A percentile compares a stretch with the other conserved stretches of the same genome.
These are phyloP conservation scores for Exophiala calicioides DNA, from an alignment of 2,329 filamentous ascomycete species.

Conservation along the genomic window DNA sequence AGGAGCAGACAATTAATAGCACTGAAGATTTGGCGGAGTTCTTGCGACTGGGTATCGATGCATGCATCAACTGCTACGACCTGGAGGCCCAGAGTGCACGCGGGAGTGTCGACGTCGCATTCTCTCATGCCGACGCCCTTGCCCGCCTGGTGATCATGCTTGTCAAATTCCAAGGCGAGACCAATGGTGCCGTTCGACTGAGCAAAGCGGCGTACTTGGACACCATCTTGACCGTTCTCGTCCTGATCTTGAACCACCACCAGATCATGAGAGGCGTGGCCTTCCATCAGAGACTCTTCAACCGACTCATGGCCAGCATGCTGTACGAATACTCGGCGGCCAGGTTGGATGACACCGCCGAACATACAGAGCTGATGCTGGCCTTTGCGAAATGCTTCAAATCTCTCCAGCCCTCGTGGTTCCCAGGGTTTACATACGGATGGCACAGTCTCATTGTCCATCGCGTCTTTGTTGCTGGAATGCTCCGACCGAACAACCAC, in stretches of 20 bases:
- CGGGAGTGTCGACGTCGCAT: constrained; percentile 62
- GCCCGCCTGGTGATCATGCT: constrained; percentile 77
- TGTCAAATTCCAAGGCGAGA: constrained; percentile 69
- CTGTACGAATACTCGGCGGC: constrained; percentile 70
- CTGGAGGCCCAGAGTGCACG: constrained; percentile 63
- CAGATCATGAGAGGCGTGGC: constrained; percentile 76
- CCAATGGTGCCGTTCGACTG: constrained; percentile 58
- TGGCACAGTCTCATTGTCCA: constrained; percentile 86
- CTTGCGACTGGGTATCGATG: constrained; percentile 76
- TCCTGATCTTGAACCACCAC: constrained; percentile 82
- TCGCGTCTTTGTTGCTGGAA: constrained; percentile 75
- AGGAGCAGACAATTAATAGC: constrained; percentile 68
- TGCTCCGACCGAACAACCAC: constrained; percentile 68
- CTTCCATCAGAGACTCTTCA: constrained; percentile 88
- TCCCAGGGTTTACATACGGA: constrained; percentile 79
- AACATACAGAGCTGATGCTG: constrained; percentile 69
- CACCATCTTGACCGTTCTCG: constrained; percentile 72
- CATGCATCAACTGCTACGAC: constrained; percentile 76
- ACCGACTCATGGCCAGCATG: constrained; percentile 81
- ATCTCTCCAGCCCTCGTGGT: constrained; percentile 71
- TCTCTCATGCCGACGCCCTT: constrained; percentile 73
- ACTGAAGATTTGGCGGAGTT: constrained; percentile 79
- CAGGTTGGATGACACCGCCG: constrained; percentile 59
- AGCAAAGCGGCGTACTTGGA: constrained; percentile 73
- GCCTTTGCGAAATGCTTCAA: constrained; percentile 71